phyloP scores from a whole-genome alignment of 768 basidiomycete genomes.

The Pleurotus tuber-regium region DNA sequence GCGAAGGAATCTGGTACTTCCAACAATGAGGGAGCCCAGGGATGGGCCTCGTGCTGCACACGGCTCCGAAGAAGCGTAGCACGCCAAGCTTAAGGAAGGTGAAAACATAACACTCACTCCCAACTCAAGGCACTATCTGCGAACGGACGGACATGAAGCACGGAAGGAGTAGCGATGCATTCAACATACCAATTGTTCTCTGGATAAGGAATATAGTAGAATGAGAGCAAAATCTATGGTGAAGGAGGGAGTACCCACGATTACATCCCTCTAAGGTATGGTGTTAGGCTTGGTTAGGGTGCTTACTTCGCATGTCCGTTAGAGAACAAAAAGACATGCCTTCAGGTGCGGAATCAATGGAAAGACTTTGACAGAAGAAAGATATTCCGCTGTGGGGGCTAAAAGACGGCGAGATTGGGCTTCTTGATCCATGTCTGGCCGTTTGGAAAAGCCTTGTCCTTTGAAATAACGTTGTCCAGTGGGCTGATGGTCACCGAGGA shows the following conservation, averaged over 20 bases:
- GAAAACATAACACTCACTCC: slow-evolving; percentile 54
- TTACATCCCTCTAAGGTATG: slow-evolving; percentile 47
- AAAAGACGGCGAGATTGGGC: slow-evolving; percentile 38
- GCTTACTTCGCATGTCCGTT: not conserved
- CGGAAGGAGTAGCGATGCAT: slow-evolving; percentile 10
- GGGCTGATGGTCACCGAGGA: not conserved
- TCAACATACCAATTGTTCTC: slow-evolving; percentile 43
- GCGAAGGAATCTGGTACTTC: too few species aligned
- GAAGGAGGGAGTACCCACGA: slow-evolving; percentile 41
- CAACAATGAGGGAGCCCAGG: too few species aligned
- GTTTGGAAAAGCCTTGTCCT: slow-evolving; percentile 13
- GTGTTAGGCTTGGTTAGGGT: slow-evolving; percentile 1
- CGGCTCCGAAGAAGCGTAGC: not conserved
- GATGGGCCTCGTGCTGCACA: not conserved
- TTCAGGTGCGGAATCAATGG: slow-evolving; percentile 76
- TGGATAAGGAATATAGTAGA: slow-evolving; percentile 24
- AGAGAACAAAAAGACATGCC: slow-evolving; percentile 8
- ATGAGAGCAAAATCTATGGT: slow-evolving; percentile 5
- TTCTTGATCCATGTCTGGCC: slow-evolving; percentile 40
- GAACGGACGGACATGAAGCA: slow-evolving; percentile 15
- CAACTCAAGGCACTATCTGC: slow-evolving; percentile 73
- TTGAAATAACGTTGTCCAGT: not conserved
- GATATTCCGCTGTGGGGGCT: slow-evolving; percentile 53
- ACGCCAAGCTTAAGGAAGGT: not conserved
- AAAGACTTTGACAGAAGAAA: slow-evolving; percentile 71